Base-by-base conservation (phyloP, 176 grass and related monocot genomes). In the Aechmea fasciata region DNA sequence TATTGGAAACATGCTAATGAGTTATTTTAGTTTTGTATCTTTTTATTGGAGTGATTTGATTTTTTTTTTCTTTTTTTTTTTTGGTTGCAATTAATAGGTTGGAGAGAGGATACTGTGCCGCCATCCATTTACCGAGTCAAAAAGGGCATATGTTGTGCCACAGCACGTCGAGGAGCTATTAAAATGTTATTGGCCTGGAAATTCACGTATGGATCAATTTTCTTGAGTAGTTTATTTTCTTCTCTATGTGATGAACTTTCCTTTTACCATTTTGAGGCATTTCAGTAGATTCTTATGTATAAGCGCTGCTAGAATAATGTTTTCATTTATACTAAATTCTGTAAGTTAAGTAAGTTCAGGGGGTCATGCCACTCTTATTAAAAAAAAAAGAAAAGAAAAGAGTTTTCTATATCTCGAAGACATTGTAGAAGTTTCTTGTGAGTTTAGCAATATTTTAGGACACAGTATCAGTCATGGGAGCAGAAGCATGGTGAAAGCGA, bases 71-170 rank as follows among this genome's bases (percentile, higher is more conserved):
- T 64, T 11, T 76, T 65, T 49, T 71, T 48, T 77, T 55, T 72
- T 69, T 20, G 54, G 59, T 41, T 68, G 69, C 15, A 63, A 48
- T 70, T 77, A 47, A 78, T 75, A 92, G 93, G 77, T 87, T 63
- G 84, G 93, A 68, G 89, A 97, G 77, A 97, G 93, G 48, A 82
- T 97, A 23, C 77, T 97, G 52, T 97, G 93, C n/a, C 85, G 93
- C 57, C 93, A 97, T 59, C 93, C 93, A 51, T 97, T 97, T 76
- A 90, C 20, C 28, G 93, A 97, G 83, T 90, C 93, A 20, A 97
- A 97, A 72, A 97, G 89, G 66, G 93, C 93, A 26, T 83, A 92
- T 51, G 93, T 97, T 11, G 89, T 92, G 63, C 93, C 93, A 2
- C 93, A 92, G 67, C 69, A 85, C 63, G 84, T 97, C 41, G 93